These are phyloP conservation scores for Dalbergia cochinchinensis DNA, from an alignment of 306 rosid species.

Conservation along the genomic window DNA sequence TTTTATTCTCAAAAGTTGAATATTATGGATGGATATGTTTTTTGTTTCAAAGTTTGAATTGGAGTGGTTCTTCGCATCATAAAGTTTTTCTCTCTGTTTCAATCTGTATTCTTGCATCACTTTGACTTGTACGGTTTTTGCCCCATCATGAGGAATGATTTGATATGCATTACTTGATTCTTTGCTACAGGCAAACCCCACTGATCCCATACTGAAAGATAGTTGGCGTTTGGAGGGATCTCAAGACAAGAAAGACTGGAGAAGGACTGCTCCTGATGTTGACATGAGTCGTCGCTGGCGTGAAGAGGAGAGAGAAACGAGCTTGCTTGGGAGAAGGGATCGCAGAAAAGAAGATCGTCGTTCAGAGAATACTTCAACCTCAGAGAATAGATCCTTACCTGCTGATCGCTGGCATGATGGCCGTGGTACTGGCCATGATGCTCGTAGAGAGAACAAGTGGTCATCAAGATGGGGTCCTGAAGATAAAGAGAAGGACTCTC, in stretches of 20 bases:
- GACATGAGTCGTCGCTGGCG: conserved; percentile 76
- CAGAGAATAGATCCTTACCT: conserved; percentile 60
- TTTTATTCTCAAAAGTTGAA: conserved; percentile 4
- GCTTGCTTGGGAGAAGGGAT: conserved; percentile 75
- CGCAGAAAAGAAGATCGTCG: conserved; percentile 78
- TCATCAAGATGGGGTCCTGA: conserved; percentile 91
- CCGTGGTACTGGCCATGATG: conserved; percentile 64
- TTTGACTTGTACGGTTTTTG: conserved; percentile 14
- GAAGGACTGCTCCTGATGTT: conserved; percentile 63
- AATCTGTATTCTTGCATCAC: not conserved
- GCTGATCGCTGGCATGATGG: conserved; percentile 69
- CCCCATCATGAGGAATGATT: conserved; percentile 20
- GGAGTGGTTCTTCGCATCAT: not conserved
- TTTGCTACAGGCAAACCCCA: conserved; percentile 59
- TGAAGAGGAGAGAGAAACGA: conserved; percentile 86
- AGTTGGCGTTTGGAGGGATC: conserved; percentile 72
- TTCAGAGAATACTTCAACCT: conserved; percentile 57
- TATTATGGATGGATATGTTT: not conserved
- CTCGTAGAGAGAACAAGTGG: conserved; percentile 83
- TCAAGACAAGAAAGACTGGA: conserved; percentile 77
- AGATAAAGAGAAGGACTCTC: conserved; percentile 77
- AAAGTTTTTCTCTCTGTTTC: not conserved
- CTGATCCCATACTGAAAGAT: conserved; percentile 66
- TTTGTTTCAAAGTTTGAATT: not conserved
- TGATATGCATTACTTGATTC: conserved; percentile 47